A percentile compares a stretch with the other conserved stretches of the same genome.
phyloP scores from a whole-genome alignment of 2,329 filamentous ascomycete genomes.

The Alternaria gansuensis region DNA sequence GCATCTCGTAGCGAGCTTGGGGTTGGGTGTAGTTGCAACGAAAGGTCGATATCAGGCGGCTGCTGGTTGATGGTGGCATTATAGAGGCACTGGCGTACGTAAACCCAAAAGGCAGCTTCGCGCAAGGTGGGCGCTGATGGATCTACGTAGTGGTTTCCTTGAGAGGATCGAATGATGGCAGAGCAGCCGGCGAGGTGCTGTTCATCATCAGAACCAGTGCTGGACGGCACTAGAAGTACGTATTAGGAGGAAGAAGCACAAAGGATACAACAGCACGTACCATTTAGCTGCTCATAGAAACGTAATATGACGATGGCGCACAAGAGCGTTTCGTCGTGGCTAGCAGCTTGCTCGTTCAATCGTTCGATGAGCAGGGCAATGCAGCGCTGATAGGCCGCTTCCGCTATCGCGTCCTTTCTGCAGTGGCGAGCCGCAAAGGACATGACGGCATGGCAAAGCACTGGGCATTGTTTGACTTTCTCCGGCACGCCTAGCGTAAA shows the following conservation, averaged over 20 bases:
- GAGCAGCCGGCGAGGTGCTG: conserved; percentile 44
- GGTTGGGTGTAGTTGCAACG: conserved; percentile 36
- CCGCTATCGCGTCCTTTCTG: conserved; percentile 31
- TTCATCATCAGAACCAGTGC: conserved; percentile 42
- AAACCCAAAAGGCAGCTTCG: conserved; percentile 48
- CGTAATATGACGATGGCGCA: conserved; percentile 47
- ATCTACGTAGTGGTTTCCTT: conserved; percentile 40
- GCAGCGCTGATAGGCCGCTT: conserved; percentile 41
- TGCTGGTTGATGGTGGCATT: conserved; percentile 47
- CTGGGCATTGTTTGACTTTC: conserved; percentile 40
- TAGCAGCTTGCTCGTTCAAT: conserved; percentile 36
- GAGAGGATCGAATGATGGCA: conserved; percentile 44
- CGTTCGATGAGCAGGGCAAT: conserved; percentile 45
- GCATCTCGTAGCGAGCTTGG: conserved; percentile 35
- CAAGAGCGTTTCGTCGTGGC: conserved; percentile 42
- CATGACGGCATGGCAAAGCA: conserved; percentile 43
- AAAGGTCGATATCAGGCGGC: conserved; percentile 43
- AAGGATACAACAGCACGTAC: conserved; percentile 20
- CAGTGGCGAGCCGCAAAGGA: conserved; percentile 44
- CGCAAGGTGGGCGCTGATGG: conserved; percentile 46
- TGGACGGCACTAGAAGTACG: conserved; percentile 30
- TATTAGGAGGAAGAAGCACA: conserved; percentile 11
- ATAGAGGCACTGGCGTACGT: conserved; percentile 47
- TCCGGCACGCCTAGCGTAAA: conserved; percentile 43
- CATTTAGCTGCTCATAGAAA: conserved; percentile 46